phyloP scores from a whole-genome alignment of 2,329 filamentous ascomycete species.

The Colletotrichum agaves region DNA sequence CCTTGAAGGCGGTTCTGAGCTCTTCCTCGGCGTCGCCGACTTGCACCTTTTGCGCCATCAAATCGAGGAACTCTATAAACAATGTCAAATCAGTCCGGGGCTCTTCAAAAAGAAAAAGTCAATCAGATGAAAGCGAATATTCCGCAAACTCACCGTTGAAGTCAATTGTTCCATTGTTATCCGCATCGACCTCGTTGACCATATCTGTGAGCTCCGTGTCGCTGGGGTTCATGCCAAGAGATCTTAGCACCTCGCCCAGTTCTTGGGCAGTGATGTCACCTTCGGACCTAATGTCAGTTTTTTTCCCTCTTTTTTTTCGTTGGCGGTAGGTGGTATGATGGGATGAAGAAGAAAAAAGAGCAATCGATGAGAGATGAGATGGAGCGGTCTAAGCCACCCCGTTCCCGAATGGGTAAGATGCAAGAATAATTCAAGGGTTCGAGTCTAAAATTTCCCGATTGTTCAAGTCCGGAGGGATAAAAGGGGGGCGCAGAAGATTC shows the following conservation, averaged over 20 bases:
- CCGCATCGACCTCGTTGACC: constrained; percentile 93
- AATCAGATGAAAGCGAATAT: neutral
- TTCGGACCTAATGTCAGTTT: constrained; percentile 51
- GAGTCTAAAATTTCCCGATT: constrained; percentile 15
- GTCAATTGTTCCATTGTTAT: constrained; percentile 93
- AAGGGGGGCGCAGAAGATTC: constrained; percentile 5
- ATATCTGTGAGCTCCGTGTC: constrained; percentile 92
- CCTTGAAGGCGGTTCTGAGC: constrained; percentile 90
- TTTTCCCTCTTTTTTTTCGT: neutral
- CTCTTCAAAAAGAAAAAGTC: neutral
- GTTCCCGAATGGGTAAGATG: neutral
- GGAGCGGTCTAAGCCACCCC: constrained; percentile 28
- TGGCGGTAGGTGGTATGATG: neutral
- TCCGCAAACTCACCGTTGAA: constrained; percentile 75
- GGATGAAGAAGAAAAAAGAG: constrained; percentile 17
- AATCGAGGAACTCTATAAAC: constrained; percentile 81
- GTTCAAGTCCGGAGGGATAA: neutral
- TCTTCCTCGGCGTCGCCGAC: constrained; percentile 92
- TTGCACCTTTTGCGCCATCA: constrained; percentile 97
- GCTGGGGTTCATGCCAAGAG: constrained; percentile 87
- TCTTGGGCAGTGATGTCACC: constrained; percentile 94
- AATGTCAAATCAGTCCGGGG: neutral
- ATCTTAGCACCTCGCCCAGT: constrained; percentile 90
- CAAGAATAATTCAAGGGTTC: neutral
- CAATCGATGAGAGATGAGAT: constrained; percentile 21